Evolutionary conservation across 768 basidiomycete species (phyloP), one percentile per base, ranked within the genome.

Genomic region (Auriscalpium orientale): DNA sequence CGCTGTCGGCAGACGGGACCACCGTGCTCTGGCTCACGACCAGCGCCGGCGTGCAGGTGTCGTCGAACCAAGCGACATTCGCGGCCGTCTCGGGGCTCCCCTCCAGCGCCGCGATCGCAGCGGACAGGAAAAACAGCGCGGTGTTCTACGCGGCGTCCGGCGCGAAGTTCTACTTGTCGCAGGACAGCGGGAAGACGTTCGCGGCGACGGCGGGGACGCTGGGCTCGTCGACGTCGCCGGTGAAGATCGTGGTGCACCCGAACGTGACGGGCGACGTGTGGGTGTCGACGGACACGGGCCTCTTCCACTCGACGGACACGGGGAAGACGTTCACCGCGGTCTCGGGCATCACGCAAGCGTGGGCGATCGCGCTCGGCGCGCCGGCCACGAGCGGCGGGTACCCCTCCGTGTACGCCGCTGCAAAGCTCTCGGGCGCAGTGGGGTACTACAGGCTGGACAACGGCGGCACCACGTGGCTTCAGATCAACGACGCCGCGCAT

Each of bases 101-200:
- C 0, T 72, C 78, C 3, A 67, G 64, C 40, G 76, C 82, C 1
- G 74, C 71, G 12, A 84, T 87, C 58, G 82, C 83, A 9, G 79
- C 84, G 2, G 84, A 87, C 69, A 85, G 84, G 68, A 72, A 72
- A 59, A 76, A 76, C 66, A 76, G 79, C 64, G 66, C 74, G 0
- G 64, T 81, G 48, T 84, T 85, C 71, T 85, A 85, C 62, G 83
- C 75, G 18, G 83, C 82, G 16, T 74, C 78, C 20, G 75, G 75
- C 0, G 73, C 75, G 16, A 72, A 68, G 22, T 84, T 85, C 73
- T 86, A 83, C 62, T 58, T 83, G n/a, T 84, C 83, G 18, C 76
- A 71, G 6, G 75, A 87, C 57, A 74, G 74, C 12, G 85, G 80
- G 10, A 71, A 76, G 58, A 79, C 81, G 0, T 84, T 84, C 65